Base-by-base conservation (phyloP, 2,329 filamentous ascomycete genomes). In the Lachnellula willkommii region DNA sequence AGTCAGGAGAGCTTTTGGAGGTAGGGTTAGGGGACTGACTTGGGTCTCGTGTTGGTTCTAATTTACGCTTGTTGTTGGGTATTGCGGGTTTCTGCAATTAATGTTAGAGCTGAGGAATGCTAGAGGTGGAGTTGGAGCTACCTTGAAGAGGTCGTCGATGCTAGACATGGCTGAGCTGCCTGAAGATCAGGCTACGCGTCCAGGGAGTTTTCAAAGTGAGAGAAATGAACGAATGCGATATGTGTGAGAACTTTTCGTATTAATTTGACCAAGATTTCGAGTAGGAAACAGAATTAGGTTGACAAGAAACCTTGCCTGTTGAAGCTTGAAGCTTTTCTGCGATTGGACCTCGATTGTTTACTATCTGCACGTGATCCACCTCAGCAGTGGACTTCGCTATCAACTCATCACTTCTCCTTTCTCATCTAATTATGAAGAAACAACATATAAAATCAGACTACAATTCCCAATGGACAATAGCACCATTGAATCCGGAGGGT, bases 21-120 rank as follows among this genome's bases (percentile, higher is more conserved):
- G 26, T 24, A 17, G 17, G n/a, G 37, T 11, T 42, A 22, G 37
- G 39, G 43, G 47, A 72, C 80, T 62, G 69, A 87, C 83, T 84
- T 59, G 83, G 82, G 69, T 87, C 82, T 66, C 77, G 77, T 50
- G 48, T 50, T 20, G 48, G 28, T 11, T 50, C 48, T 24, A 50
- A 24, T 50, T 50, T 50, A 15, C 48, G 48, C 20, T 50, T 50
- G 14, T 50, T 50, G 35, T 20, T 50, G 17, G 48, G 48, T 37
- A 50, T 35, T 40, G 48, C 48, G 28, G 48, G 48, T 22, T 50
- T 50, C 48, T 50, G 48, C 20, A 14, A 22, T 12, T 7, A 4
- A 9, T 11, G 35, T 50, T 32, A 50, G 48, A 50, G 28, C 48
- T 37, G 35, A 9, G 26, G 20, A 20, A 26, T 20, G 14, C 20